Conservation (phyloP, 2,329 filamentous ascomycete species). For the Cladobotryum protrusum region DNA sequence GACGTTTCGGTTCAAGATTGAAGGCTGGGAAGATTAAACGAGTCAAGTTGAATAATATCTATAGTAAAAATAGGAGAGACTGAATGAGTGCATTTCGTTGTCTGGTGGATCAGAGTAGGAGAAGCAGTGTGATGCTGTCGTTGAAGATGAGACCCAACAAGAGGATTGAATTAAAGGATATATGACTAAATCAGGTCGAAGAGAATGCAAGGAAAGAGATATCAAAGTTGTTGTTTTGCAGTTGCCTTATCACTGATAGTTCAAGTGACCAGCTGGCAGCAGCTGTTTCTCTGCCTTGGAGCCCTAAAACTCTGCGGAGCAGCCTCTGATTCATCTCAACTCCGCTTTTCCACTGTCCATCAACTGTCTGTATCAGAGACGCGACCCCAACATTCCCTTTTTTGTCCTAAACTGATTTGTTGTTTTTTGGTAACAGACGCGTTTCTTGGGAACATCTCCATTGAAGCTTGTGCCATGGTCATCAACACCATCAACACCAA, state of each 20-base stretch:
- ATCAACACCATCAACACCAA: background rate
- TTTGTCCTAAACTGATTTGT: background rate
- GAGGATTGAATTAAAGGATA: background rate
- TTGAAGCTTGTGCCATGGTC: background rate
- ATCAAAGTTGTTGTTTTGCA: background rate
- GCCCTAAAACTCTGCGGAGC: too few relatives aligned
- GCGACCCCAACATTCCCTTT: background rate
- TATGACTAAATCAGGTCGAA: too few relatives aligned
- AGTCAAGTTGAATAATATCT: too few relatives aligned
- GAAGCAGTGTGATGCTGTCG: too few relatives aligned
- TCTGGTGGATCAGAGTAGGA: too few relatives aligned
- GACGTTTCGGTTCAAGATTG: conserved; percentile 49
- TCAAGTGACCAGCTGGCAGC: background rate
- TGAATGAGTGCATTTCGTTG: too few relatives aligned
- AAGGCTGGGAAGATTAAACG: conserved; percentile 40
- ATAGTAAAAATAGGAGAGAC: too few relatives aligned
- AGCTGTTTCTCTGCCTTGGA: background rate
- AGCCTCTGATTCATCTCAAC: background rate
- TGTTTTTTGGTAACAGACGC: too few relatives aligned
- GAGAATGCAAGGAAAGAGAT: too few relatives aligned
- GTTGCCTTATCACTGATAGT: background rate
- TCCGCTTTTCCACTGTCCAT: background rate
- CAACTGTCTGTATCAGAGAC: background rate
- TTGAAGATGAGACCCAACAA: background rate
- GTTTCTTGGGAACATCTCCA: too few relatives aligned